Conservation (phyloP, 2,329 filamentous ascomycete species). For the Penicillium decumbens region DNA sequence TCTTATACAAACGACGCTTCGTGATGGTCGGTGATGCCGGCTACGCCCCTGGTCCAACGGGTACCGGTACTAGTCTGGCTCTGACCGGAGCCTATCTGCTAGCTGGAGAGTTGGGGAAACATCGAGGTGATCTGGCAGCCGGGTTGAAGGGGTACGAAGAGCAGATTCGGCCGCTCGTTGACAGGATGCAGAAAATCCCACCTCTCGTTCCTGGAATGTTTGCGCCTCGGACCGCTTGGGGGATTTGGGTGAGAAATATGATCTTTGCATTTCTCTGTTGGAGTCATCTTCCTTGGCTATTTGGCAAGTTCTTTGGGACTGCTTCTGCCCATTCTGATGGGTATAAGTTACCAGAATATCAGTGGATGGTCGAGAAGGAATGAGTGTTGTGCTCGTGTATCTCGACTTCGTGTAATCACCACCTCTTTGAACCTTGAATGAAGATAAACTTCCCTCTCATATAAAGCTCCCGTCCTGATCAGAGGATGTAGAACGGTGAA, state of each 20-base stretch:
- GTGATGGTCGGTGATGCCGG: slow-evolving; percentile 40
- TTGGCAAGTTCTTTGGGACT: slow-evolving; percentile 29
- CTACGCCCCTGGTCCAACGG: slow-evolving; percentile 30
- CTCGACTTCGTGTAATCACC: background rate
- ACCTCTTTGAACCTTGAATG: too few relatives aligned
- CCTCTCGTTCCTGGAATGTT: slow-evolving; percentile 35
- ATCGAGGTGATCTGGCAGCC: slow-evolving; percentile 29
- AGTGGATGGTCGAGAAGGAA: slow-evolving; percentile 18
- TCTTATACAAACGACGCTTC: slow-evolving; percentile 30
- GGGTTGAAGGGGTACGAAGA: slow-evolving; percentile 37
- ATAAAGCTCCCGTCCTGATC: too few relatives aligned
- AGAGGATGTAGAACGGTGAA: too few relatives aligned
- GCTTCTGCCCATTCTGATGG: slow-evolving; percentile 32
- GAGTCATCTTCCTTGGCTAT: slow-evolving; percentile 32
- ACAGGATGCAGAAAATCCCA: slow-evolving; percentile 32
- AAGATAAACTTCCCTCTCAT: too few relatives aligned
- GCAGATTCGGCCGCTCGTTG: slow-evolving; percentile 35
- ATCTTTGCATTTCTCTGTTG: slow-evolving; percentile 42
- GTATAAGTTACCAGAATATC: slow-evolving; percentile 39
- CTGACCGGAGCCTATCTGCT: slow-evolving; percentile 49
- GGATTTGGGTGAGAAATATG: slow-evolving; percentile 44
- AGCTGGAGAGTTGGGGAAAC: slow-evolving; percentile 45
- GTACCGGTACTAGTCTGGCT: slow-evolving; percentile 33
- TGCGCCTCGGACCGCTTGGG: slow-evolving; percentile 46
- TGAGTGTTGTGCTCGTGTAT: background rate